Evolutionary conservation across 495 filamentous ascomycete species (phyloP).

Genomic region (Amniculicola lignicola): DNA sequence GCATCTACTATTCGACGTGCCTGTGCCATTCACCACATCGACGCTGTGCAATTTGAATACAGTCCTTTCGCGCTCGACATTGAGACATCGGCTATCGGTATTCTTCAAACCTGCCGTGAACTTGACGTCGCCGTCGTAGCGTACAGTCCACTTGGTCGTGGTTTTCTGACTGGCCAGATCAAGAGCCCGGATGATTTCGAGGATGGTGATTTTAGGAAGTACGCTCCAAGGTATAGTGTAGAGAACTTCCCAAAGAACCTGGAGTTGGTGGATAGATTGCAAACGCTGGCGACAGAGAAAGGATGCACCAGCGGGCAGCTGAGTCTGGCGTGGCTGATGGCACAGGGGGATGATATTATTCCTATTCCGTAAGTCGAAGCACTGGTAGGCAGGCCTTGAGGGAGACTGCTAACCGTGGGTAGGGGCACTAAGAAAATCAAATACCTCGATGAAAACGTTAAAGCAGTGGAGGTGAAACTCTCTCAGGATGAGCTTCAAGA

Average conservation of each 20-base stretch:
- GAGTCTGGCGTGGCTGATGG: conserved; percentile 55
- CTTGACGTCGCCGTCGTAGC: conserved; percentile 61
- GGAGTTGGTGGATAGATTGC: conserved; percentile 50
- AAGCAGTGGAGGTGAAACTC: conserved; percentile 35
- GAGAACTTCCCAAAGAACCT: conserved; percentile 60
- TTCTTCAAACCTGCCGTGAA: conserved; percentile 58
- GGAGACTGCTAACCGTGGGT: background rate
- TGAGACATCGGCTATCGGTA: conserved; percentile 46
- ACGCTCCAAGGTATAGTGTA: conserved; percentile 45
- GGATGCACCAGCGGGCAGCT: conserved; percentile 50
- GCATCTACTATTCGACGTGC: conserved; percentile 47
- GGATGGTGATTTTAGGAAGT: conserved; percentile 45
- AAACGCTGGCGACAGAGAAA: conserved; percentile 48
- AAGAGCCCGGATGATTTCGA: conserved; percentile 48
- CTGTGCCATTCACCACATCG: conserved; percentile 56
- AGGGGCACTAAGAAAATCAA: conserved; percentile 42
- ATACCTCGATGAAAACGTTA: conserved; percentile 41
- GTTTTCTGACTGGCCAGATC: conserved; percentile 55
- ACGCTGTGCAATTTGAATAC: conserved; percentile 66
- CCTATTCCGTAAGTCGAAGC: conserved; percentile 36
- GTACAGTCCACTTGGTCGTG: conserved; percentile 61
- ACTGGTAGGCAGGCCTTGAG: background rate
- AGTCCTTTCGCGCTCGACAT: conserved; percentile 58
- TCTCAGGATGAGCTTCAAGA: conserved; percentile 38
- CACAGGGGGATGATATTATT: conserved; percentile 48